Conservation (phyloP, 2,329 filamentous ascomycete genomes). For the Trichoderma sp. region DNA sequence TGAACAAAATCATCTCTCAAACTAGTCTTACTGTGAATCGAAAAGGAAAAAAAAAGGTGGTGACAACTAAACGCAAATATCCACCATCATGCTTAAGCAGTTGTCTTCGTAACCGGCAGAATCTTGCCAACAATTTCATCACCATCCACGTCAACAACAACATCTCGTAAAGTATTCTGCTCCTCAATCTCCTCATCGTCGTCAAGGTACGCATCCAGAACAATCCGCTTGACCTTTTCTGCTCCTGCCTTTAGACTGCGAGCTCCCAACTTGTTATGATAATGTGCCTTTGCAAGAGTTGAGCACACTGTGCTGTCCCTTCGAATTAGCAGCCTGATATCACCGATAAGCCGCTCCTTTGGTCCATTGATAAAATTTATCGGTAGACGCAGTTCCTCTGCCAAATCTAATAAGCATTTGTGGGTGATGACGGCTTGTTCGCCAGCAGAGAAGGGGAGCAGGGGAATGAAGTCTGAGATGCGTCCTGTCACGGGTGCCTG, state of each 20-base stretch:
- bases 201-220: slow-evolving; percentile 15
- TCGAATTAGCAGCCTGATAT: slow-evolving; percentile 1
- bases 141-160: slow-evolving; percentile 2
- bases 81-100: background rate
- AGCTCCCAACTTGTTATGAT: slow-evolving; percentile 10
- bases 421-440: slow-evolving; percentile 21
- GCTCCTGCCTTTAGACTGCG: slow-evolving; percentile 10
- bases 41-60: background rate
- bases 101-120: background rate
- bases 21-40: background rate
- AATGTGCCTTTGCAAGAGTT: slow-evolving; percentile 3
- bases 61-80: background rate
- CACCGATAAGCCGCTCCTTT: background rate
- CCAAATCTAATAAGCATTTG: slow-evolving; percentile 12
- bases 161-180: background rate
- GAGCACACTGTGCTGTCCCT: background rate
- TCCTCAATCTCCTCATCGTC: slow-evolving; percentile 12
- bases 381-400: background rate
- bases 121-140: slow-evolving; percentile 2
- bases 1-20: background rate
- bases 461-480: slow-evolving; percentile 16
- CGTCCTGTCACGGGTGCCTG: slow-evolving; percentile 17
- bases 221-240: slow-evolving; percentile 10
- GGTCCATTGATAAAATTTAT: background rate
- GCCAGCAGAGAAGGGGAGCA: slow-evolving; percentile 9